These are phyloP conservation scores for Mikania micrantha DNA, from an alignment of 129 eudicot genomes.

Conservation along the genomic window DNA sequence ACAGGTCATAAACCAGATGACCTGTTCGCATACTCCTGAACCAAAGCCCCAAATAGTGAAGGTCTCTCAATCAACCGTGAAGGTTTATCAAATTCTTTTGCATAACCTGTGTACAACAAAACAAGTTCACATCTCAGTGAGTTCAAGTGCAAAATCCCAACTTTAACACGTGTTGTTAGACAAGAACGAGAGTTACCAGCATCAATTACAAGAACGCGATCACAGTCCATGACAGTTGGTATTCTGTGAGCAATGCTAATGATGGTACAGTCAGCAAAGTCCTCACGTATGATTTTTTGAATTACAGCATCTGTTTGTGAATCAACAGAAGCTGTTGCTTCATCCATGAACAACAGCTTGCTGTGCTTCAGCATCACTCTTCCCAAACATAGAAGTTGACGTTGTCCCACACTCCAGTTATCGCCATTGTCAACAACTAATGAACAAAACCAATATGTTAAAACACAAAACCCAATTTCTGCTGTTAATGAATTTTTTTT, in stretches of 20 bases:
- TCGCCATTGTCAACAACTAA: conserved; percentile 66
- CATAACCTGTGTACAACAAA: conserved; percentile 27
- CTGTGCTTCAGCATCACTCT: conserved; percentile 57
- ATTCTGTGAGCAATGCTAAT: conserved; percentile 66
- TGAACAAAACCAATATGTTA: background rate
- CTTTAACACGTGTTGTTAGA: background rate
- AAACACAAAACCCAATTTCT: background rate
- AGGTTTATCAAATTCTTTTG: conserved; percentile 39
- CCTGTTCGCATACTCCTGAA: conserved; percentile 36
- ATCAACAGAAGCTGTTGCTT: conserved; percentile 84
- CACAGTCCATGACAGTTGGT: conserved; percentile 61
- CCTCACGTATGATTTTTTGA: conserved; percentile 50
- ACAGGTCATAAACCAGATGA: conserved; percentile 26
- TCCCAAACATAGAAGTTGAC: conserved; percentile 72
- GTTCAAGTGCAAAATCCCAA: background rate
- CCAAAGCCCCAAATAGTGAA: conserved; percentile 39
- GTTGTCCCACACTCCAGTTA: conserved; percentile 75
- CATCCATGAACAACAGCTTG: conserved; percentile 60
- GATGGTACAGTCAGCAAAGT: conserved; percentile 51
- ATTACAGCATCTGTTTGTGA: conserved; percentile 59
- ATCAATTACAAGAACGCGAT: conserved; percentile 44
- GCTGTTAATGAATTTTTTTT: background rate
- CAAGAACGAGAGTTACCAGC: conserved; percentile 25
- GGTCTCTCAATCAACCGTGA: conserved; percentile 33
- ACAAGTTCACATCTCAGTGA: background rate